These are phyloP conservation scores for Camelina laxa DNA, from an alignment of 345 rosid genomes.

Conservation along the genomic window DNA sequence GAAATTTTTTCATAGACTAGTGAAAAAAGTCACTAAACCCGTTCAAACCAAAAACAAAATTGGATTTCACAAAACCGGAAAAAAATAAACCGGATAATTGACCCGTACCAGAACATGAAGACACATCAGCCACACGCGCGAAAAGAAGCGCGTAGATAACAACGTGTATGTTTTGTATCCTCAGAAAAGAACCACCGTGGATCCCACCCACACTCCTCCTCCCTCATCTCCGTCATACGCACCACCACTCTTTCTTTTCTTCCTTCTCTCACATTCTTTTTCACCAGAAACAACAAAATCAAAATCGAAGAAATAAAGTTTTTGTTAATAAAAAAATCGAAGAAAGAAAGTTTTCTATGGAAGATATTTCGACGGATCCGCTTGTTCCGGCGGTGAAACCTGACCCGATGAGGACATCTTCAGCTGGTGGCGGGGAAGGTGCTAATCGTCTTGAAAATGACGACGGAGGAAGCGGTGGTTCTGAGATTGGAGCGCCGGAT, in stretches of 20 bases:
- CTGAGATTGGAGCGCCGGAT: conserved; percentile 43
- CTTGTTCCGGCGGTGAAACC: conserved; percentile 69
- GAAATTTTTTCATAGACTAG: too few species aligned
- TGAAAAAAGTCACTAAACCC: neutral
- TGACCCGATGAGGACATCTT: conserved; percentile 41
- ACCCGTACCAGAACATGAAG: neutral
- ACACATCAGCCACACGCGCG: conserved; percentile 37
- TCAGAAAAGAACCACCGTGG: conserved; percentile 49
- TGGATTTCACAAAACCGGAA: neutral
- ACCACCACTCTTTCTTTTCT: conserved; percentile 2
- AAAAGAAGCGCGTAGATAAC: conserved; percentile 27
- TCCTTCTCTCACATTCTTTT: conserved; percentile 14
- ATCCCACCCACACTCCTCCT: conserved; percentile 33
- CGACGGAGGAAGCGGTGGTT: conserved; percentile 33
- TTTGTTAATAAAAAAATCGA: too few species aligned
- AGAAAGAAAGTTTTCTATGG: conserved; percentile 40
- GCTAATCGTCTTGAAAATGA: conserved; percentile 33
- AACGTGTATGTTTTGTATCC: conserved; percentile 43
- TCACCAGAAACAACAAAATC: neutral
- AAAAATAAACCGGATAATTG: neutral
- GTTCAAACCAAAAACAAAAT: neutral
- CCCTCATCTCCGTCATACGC: conserved; percentile 41
- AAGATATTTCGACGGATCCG: conserved; percentile 59
- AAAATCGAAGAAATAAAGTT: conserved; percentile 12
- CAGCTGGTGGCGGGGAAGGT: conserved; percentile 29